These are phyloP conservation scores for Termitomyces sp. DNA, from an alignment of 768 basidiomycete species.

Conservation along the genomic window DNA sequence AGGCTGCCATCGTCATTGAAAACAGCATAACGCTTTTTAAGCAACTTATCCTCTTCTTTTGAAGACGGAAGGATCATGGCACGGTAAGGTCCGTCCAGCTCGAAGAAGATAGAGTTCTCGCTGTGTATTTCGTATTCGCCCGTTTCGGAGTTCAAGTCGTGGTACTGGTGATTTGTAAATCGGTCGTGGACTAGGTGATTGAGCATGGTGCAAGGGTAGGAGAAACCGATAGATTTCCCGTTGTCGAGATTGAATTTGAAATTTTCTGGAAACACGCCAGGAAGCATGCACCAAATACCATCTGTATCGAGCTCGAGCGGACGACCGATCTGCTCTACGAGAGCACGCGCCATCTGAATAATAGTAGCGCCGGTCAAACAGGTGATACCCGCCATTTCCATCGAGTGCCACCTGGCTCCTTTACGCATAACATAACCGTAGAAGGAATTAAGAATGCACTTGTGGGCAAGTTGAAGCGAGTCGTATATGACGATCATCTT, in stretches of 20 bases:
- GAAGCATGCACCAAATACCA: conserved; percentile 99
- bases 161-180: conserved; percentile 98
- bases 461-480: conserved; percentile 97
- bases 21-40: conserved; percentile 99
- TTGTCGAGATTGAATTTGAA: conserved; percentile 90
- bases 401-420: conserved; percentile 98
- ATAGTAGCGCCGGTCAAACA: conserved; percentile 97
- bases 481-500: conserved; percentile 99
- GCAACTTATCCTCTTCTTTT: conserved; percentile 96
- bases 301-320: conserved; percentile 98
- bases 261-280: conserved; percentile 95
- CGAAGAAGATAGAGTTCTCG: conserved; percentile 99
- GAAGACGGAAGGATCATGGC: conserved; percentile 99
- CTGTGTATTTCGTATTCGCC: conserved; percentile 84
- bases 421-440: conserved; percentile 99
- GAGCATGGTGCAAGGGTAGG: conserved; percentile 99
- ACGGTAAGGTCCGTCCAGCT: conserved; percentile 96
- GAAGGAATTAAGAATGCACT: conserved; percentile 99
- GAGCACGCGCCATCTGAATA: conserved; percentile 96
- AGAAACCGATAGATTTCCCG: conserved; percentile 86
- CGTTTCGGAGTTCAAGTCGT: conserved; percentile 80
- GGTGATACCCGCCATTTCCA: conserved; percentile 99
- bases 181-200: conserved; percentile 94
- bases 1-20: conserved; percentile 97
- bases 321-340: conserved; percentile 96